phyloP scores from a whole-genome alignment of 768 basidiomycete genomes.

The Podaxis sp. region DNA sequence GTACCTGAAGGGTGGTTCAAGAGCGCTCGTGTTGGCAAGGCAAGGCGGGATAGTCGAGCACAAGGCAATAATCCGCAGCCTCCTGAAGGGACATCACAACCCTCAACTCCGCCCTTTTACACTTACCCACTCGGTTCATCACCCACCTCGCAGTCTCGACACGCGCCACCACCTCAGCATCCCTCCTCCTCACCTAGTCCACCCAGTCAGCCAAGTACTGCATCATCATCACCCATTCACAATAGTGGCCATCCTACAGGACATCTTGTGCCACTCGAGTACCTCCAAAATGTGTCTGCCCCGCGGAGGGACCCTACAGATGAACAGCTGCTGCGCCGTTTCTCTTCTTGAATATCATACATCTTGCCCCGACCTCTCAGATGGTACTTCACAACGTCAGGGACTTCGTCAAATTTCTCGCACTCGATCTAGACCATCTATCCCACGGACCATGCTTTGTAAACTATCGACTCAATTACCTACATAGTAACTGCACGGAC shows the following conservation, averaged over 20 bases:
- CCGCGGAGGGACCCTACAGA: constrained; percentile 63
- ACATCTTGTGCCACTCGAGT: constrained; percentile 61
- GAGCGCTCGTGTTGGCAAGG: constrained; percentile 72
- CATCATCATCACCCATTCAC: constrained; percentile 40
- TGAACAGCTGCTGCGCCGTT: constrained; percentile 61
- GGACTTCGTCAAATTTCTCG: constrained; percentile 5
- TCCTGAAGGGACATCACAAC: constrained; percentile 25
- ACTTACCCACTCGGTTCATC: constrained; percentile 18
- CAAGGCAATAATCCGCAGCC: constrained; percentile 34
- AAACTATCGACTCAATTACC: constrained; percentile 7
- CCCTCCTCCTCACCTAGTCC: constrained; percentile 28
- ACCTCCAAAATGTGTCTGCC: constrained; percentile 54
- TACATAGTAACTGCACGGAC: not conserved
- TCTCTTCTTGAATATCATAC: constrained; percentile 34
- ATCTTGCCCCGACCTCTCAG: not conserved
- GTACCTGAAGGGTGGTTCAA: constrained; percentile 81
- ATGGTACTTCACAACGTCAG: not conserved
- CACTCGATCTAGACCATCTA: not conserved
- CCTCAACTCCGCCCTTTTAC: constrained; percentile 24
- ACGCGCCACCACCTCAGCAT: constrained; percentile 23
- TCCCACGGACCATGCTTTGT: constrained; percentile 1
- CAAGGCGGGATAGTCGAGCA: constrained; percentile 48
- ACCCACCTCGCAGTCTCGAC: constrained; percentile 25
- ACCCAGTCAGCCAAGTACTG: constrained; percentile 36
- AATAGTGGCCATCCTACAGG: constrained; percentile 29